phyloP scores from a whole-genome alignment of 2,329 filamentous ascomycete species.

The Decorospora gaudefroyi region DNA sequence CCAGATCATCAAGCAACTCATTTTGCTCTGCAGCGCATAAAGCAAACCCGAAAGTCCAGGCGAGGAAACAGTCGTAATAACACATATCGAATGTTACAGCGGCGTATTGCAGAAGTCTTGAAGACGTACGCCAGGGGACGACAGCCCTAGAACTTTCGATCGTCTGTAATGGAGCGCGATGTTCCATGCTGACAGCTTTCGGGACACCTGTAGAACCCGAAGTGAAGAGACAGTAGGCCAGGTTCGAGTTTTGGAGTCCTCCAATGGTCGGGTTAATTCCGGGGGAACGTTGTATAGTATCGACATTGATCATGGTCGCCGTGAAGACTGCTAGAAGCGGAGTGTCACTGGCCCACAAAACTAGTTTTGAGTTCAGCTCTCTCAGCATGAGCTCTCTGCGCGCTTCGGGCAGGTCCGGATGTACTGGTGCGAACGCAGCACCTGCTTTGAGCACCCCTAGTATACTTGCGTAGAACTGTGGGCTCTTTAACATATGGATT shows the following conservation, averaged over 20 bases:
- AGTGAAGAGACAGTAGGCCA: slow-evolving; percentile 53
- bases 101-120: slow-evolving; percentile 51
- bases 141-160: slow-evolving; percentile 46
- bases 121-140: slow-evolving; percentile 48
- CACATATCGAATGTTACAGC: slow-evolving; percentile 54
- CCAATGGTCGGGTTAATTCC: slow-evolving; percentile 33
- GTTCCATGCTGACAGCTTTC: slow-evolving; percentile 52
- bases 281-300: slow-evolving; percentile 10
- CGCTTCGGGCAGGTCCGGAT: slow-evolving; percentile 43
- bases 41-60: slow-evolving; percentile 52
- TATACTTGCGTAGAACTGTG: slow-evolving; percentile 46
- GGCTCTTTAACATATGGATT: slow-evolving; percentile 43
- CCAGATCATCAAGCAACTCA: slow-evolving; percentile 47
- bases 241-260: slow-evolving; percentile 30
- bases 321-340: neutral
- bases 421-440: slow-evolving; percentile 46
- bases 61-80: slow-evolving; percentile 54
- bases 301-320: slow-evolving; percentile 25
- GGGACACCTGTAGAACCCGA: slow-evolving; percentile 52
- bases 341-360: slow-evolving; percentile 26
- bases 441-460: slow-evolving; percentile 49
- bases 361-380: slow-evolving; percentile 39
- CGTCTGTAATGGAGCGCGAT: slow-evolving; percentile 49
- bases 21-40: slow-evolving; percentile 49
- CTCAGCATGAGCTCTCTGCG: slow-evolving; percentile 44